Evolutionary conservation across 495 filamentous ascomycete genomes (phyloP).

Genomic region (Hypoxylon fuscum): DNA sequence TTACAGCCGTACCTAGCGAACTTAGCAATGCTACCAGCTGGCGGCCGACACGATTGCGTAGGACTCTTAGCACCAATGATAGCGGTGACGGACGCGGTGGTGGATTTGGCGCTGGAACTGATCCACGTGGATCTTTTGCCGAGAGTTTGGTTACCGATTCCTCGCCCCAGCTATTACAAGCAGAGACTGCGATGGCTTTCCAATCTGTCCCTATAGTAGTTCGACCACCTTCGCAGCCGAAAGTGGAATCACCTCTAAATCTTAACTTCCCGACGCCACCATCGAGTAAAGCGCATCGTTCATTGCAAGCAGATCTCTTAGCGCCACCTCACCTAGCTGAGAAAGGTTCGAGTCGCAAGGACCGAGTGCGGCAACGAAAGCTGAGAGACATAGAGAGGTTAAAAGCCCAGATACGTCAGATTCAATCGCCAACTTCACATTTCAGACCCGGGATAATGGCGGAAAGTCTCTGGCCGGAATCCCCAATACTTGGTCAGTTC

Average conservation of each 20-base stretch:
- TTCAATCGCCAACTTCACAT: conserved; percentile 8
- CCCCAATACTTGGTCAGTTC: conserved; percentile 21
- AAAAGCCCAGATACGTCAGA: conserved; percentile 12
- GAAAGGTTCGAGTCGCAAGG: conserved; percentile 24
- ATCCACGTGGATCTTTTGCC: conserved; percentile 31
- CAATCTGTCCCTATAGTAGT: conserved; percentile 42
- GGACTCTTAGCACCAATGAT: conserved; percentile 7
- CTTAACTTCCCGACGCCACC: conserved; percentile 32
- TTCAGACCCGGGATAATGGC: background rate
- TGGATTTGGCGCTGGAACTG: background rate
- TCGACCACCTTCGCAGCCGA: conserved; percentile 13
- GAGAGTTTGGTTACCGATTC: conserved; percentile 41
- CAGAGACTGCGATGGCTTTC: conserved; percentile 38
- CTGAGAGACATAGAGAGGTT: conserved; percentile 39
- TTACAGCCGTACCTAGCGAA: background rate
- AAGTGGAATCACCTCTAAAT: conserved; percentile 32
- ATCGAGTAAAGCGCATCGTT: conserved; percentile 6
- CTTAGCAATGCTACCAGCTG: background rate
- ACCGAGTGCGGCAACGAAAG: conserved; percentile 42
- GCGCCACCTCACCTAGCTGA: conserved; percentile 14
- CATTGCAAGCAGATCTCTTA: conserved; percentile 9
- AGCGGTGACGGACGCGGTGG: conserved; percentile 1
- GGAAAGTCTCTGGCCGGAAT: conserved; percentile 16
- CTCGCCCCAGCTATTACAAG: conserved; percentile 35
- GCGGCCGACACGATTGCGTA: conserved; percentile 7